Base-by-base conservation (phyloP, 192 early-diverging fungal species). In the Backusella mclennaniae region DNA sequence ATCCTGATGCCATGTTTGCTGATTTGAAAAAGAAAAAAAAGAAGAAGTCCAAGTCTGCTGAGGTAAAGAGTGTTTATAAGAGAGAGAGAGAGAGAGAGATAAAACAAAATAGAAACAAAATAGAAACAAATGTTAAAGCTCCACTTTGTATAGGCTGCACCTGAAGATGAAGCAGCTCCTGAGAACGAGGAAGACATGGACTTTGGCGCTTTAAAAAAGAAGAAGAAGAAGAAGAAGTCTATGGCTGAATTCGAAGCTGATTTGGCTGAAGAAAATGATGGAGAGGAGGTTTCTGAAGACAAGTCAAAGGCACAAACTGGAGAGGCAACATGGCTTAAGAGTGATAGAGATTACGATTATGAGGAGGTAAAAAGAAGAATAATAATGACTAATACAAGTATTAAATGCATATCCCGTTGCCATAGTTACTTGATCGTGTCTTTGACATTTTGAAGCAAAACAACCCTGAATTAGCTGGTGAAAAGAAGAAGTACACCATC, bases 291-390 rank as follows among this genome's bases (percentile, higher is more conserved):
- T 52, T 79, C 87, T 68, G 84, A 87, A n/a, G 87, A 84, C 6
- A 69, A 75, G 9, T 70, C 80, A 4, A 72, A 84, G 19, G 31
- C 66, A 26, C 52, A 71, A 31, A 74, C 53, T 38, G 79, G 76
- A 41, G 89, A 86, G 71, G 94, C 95, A 76, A 79, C 93, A n/a
- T 99, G 98, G 98, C 79, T 95, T 26, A 92, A 89, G 71, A 88
- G 91, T 31, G 93, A 95, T 87, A 89, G 97, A 35, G 97, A 99
- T 83, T 98, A 99, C 87, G 92, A 93, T 12, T 99, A 99, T 82
- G 77, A 86, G 26, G 98, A 97, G 86, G 92, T 94, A 85, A 73
- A 76, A 63, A 49, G 5, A 38, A 38, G 0, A 33, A 33, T 33
- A 33, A 33, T 33, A 33, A 33, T 39, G 38, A 39, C 9, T 39